These are phyloP conservation scores for Naegleria lovaniensis DNA, from an alignment of 208 protist genomes.

Conservation along the genomic window DNA sequence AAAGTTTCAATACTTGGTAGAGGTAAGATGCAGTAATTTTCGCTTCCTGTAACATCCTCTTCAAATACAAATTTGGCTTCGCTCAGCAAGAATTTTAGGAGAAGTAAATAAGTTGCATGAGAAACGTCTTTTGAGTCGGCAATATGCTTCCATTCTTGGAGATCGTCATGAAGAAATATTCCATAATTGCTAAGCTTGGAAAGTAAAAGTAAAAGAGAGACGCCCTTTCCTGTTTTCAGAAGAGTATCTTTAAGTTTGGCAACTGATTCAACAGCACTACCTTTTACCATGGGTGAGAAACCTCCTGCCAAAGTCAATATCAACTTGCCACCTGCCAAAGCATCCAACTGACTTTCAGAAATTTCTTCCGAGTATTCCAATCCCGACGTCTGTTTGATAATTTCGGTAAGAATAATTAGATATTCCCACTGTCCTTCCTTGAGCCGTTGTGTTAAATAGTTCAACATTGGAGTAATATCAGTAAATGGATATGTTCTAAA, in stretches of 20 bases:
- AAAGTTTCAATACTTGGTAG: not conserved
- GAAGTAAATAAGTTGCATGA: not conserved
- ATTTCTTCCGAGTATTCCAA: conserved; percentile 9
- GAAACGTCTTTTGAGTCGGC: not conserved
- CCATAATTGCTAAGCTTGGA: not conserved
- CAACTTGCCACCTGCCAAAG: not conserved
- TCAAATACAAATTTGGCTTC: not conserved
- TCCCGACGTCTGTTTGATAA: not conserved
- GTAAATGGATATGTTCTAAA: conserved; percentile 11
- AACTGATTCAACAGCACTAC: not conserved
- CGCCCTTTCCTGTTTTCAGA: not conserved
- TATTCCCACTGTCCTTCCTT: conserved; percentile 1
- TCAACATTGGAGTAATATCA: not conserved
- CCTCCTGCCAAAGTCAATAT: not conserved
- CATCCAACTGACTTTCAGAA: not conserved
- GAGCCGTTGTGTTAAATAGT: not conserved
- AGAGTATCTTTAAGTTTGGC: not conserved
- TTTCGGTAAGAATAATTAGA: conserved; percentile 15
- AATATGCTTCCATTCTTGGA: not conserved
- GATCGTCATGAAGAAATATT: not conserved
- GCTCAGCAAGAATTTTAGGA: not conserved
- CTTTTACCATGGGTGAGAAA: not conserved
- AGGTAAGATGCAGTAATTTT: not conserved
- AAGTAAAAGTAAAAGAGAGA: not conserved
- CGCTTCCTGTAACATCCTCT: not conserved